Evolutionary conservation across 140 eudicot genomes (phyloP), one percentile per base, ranked within the genome.

Genomic region (Bidens hawaiensis): DNA sequence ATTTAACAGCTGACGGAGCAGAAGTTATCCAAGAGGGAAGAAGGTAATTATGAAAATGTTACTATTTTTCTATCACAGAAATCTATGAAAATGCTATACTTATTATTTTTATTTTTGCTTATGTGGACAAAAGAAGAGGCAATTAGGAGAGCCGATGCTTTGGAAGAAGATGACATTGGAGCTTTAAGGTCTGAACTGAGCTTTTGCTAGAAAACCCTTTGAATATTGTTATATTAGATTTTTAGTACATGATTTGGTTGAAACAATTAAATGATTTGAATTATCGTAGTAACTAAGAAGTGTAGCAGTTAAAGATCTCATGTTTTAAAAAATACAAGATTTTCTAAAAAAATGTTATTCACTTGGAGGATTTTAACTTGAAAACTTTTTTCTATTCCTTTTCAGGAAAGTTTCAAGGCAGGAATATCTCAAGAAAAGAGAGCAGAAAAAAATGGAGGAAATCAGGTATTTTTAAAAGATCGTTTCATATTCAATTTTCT

Each of bases 351-450:
- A 25, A 4, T 6, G 6, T 11, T 23, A 3, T 19, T 22, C 34
- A 51, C 59, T 51, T 23, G 34, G 34, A 54, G 21, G 13, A 54
- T 18, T 34, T 30, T 30, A 30, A 30, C 36, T 0, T 2, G 36
- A 30, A 30, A 30, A 4, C 6, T 30, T 30, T 8, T 30, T 8
- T 30, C 8, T 30, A 30, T 1, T 8, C 4, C 36, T 30, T 30
- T 30, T 2, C 36, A 30, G 36, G 36, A 30, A 78, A 72, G 83
- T 76, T 71, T 93, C 99, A 18, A 82, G 99, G 81, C 99, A 88
- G 68, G 96, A 93, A 74, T 93, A 93, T 74, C 74, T 93, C 66
- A 93, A 93, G 82, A 88, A 93, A 78, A 85, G 99, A 75, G 96
- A 93, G 85, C 82, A 77, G 64, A 85, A 87, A 83, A 93, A 87